These are phyloP conservation scores for Helicocarpus griseus DNA, from an alignment of 2,329 filamentous ascomycete genomes.

Conservation along the genomic window DNA sequence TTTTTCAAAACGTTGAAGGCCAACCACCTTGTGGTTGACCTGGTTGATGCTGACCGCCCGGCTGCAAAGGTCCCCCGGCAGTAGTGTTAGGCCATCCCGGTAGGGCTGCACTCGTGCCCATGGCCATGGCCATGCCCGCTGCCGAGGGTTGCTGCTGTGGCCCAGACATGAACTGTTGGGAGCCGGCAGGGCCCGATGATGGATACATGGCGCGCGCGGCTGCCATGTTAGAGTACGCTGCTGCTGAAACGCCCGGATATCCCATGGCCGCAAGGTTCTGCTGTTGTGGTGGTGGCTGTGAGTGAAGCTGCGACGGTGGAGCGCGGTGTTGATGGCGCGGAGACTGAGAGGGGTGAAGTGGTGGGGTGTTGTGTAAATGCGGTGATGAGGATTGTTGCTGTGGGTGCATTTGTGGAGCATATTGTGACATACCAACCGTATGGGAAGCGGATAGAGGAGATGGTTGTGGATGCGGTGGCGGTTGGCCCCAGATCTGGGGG, in stretches of 20 bases:
- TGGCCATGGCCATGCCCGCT: conserved; percentile 25
- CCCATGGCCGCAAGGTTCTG: conserved; percentile 26
- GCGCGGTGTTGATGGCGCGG: conserved; percentile 26
- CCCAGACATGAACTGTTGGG: conserved; percentile 24
- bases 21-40: conserved; percentile 23
- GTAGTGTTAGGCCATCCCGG: conserved; percentile 27
- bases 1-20: not conserved
- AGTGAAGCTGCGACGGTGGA: conserved; percentile 25
- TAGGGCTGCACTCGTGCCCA: conserved; percentile 25
- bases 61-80: conserved; percentile 21
- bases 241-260: conserved; percentile 24
- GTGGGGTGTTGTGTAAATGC: conserved; percentile 22
- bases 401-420: conserved; percentile 31
- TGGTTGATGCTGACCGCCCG: conserved; percentile 29
- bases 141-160: conserved; percentile 25
- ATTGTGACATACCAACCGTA: conserved; percentile 32
- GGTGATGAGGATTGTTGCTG: conserved; percentile 28
- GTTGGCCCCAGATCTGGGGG: conserved; percentile 51
- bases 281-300: conserved; percentile 23
- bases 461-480: conserved; percentile 48
- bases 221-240: conserved; percentile 25
- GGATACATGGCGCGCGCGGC: conserved; percentile 29
- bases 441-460: conserved; percentile 38
- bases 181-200: conserved; percentile 23
- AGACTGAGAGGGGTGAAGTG: conserved; percentile 31